Evolutionary conservation across 1,284 basidiomycete genomes (phyloP), one percentile per base, ranked within the genome.

Genomic region (Vanrija sp.): DNA sequence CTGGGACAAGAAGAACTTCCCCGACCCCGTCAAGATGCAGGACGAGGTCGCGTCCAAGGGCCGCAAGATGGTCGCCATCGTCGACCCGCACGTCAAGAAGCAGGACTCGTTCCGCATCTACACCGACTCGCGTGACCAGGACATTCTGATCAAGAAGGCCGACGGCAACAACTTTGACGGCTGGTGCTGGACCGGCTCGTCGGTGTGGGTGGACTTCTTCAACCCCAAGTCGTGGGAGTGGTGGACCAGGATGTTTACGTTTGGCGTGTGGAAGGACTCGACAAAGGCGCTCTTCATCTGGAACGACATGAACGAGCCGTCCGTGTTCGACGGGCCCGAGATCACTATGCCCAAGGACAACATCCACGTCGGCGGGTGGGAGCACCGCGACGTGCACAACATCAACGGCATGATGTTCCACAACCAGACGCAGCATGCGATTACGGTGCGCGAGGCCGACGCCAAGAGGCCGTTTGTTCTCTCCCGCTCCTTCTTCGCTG

Each of bases 271-370:
- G 75, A 73, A 73, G 59, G 75, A 78, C 39, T 78, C 77, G 60
- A 89, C 89, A 2, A 83, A 85, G 45, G 84, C 85, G 64, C 82
- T 97, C 10, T 87, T 86, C 69, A 89, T 98, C 57, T 97, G 94
- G 93, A 98, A 97, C 75, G 95, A 98, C 73, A 98, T 98, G 95
- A 98, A 97, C 70, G 95, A 98, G 89, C 95, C 95, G 1, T 87
- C 93, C 4, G 86, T 99, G 22, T 98, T 99, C 80, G 95, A 97
- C 64, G 96, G 95, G 0, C 96, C 96, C 3, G 96, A 99, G 72
- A 95, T 98, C 67, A 92, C 91, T 14, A 92, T 97, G 86, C 92
- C 89, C 14, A 90, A 88, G 71, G 96, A 98, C 65, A 89, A 87
- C 57, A 75, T 96, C 36, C 95, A 98, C 67, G 87, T 86, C 38